phyloP scores from a whole-genome alignment of 306 rosid species.

The Gynostemma pentaphyllum region DNA sequence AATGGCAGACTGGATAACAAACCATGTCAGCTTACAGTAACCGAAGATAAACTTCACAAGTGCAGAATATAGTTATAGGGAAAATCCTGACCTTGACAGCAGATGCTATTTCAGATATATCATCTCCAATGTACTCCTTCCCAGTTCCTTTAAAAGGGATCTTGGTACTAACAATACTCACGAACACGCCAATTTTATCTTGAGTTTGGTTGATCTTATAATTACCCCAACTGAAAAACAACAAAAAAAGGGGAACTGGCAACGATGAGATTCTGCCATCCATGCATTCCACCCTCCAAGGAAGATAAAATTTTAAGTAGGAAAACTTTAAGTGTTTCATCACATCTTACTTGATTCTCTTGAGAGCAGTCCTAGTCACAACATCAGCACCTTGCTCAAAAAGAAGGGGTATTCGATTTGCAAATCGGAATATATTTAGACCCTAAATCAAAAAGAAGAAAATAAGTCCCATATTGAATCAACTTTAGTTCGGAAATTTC shows the following conservation, averaged over 20 bases:
- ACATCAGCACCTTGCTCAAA: slow-evolving; percentile 99
- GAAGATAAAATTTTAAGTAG: background rate
- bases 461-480: background rate
- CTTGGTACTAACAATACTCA: slow-evolving; percentile 92
- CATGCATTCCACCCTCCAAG: background rate
- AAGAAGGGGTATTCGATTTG: slow-evolving; percentile 98
- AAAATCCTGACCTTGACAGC: slow-evolving; percentile 70
- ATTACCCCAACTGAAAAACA: slow-evolving; percentile 59
- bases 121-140: slow-evolving; percentile 96
- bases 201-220: slow-evolving; percentile 94
- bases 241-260: background rate
- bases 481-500: no score
- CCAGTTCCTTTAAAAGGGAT: slow-evolving; percentile 98
- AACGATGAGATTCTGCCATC: background rate
- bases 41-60: background rate
- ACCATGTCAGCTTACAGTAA: slow-evolving; percentile 21
- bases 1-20: slow-evolving; percentile 61
- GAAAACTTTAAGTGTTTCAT: background rate
- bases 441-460: slow-evolving; percentile 41
- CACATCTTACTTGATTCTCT: slow-evolving; percentile 74
- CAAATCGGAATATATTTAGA: slow-evolving; percentile 86
- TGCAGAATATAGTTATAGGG: slow-evolving; percentile 10
- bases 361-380: slow-evolving; percentile 84
- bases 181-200: slow-evolving; percentile 89
- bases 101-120: slow-evolving; percentile 85